Evolutionary conservation across 495 filamentous ascomycete species (phyloP), one percentile per base, ranked within the genome.

Genomic region (Neurospora africana): DNA sequence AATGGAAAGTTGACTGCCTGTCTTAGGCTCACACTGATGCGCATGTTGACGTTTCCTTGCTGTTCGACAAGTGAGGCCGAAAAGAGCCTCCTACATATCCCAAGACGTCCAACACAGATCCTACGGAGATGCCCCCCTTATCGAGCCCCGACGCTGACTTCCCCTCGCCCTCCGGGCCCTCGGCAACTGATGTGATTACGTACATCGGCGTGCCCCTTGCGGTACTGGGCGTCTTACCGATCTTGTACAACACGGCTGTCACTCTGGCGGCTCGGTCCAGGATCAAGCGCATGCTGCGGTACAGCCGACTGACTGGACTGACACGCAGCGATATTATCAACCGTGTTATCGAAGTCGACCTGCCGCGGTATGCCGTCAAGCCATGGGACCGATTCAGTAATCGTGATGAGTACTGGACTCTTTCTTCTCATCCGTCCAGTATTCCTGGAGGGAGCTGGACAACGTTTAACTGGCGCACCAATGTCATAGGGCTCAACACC

Each of bases 151-250:
- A 21, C 21, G 4, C 67, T 67, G 27, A 38, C 73, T 40, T 40
- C 69, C 74, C 76, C 21, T 53, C 44, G 3, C n/a, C 41, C 44
- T 47, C 43, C 9, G 44, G 73, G 69, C 72, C 72, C 70, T 78
- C 79, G 9, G 73, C 83, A 11, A 80, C 75, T 15, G 80, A 85
- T 68, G 78, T 86, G 68, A 84, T 85, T 76, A 86, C 83, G 0
- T 82, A 87, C 77, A 86, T 90, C 74, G 88, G 89, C 71, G 82
- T 91, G 3, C 89, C 89, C 21, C 82, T 91, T 43, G 89, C 88
- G 4, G 88, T 91, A 9, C 80, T 91, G 10, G 89, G 89, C n/a
- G 87, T 90, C n/a, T 80, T 90, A 7, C 88, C 89, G 0, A 91
- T 90, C 70, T 81, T 91, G 23, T 90, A 89, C 79, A 91, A 89